Evolutionary conservation across 2,329 filamentous ascomycete genomes (phyloP).

Genomic region (Xylariaceae sp.): DNA sequence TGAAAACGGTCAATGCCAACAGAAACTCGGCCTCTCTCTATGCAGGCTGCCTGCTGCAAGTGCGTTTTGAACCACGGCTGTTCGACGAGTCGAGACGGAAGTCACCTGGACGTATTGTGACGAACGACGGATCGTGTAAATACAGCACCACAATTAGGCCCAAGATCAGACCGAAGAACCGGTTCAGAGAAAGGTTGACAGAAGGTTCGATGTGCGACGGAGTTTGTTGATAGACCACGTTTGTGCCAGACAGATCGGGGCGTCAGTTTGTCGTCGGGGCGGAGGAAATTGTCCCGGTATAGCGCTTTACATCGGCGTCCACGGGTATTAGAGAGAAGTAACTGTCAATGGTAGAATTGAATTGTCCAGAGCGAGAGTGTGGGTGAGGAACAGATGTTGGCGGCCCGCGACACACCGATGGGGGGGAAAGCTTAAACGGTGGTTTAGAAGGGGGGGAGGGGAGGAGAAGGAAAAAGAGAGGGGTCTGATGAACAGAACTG

Average conservation of each 20-base stretch:
- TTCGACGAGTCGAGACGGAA: not conserved
- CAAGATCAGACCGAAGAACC: constrained; percentile 25
- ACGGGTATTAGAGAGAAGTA: constrained; percentile 14
- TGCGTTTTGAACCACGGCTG: constrained; percentile 8
- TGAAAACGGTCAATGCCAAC: constrained; percentile 8
- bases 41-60: constrained; percentile 8
- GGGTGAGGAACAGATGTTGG: constrained; percentile 21
- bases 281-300: constrained; percentile 18
- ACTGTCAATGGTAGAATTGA: constrained; percentile 10
- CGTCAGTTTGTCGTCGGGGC: constrained; percentile 30
- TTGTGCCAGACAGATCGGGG: constrained; percentile 34
- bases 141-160: constrained; percentile 27
- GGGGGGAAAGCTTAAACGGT: constrained; percentile 21
- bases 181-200: constrained; percentile 24
- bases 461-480: constrained; percentile 36
- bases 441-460: constrained; percentile 28
- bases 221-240: constrained; percentile 33
- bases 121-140: constrained; percentile 18
- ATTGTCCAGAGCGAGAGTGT: constrained; percentile 9
- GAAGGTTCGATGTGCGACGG: constrained; percentile 32
- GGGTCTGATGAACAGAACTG: constrained; percentile 37
- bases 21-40: constrained; percentile 11
- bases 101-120: constrained; percentile 1
- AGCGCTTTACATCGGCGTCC: constrained; percentile 11
- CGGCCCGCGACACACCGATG: constrained; percentile 28